Conservation (phyloP, 1,284 basidiomycete genomes). For the Tilletia indica region DNA sequence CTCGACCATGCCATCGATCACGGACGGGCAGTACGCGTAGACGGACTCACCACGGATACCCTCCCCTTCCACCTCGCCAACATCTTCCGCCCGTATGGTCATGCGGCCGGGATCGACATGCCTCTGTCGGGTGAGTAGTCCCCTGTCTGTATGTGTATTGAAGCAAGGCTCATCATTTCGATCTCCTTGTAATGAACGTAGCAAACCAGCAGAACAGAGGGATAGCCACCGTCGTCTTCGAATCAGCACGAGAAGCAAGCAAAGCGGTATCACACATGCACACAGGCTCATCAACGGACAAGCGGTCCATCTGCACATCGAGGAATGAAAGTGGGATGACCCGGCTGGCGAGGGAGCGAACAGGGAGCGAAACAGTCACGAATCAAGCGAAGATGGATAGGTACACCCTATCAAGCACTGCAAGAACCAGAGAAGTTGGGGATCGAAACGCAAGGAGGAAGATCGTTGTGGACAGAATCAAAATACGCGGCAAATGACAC, state of each 20-base stretch:
- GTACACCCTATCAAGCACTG: too few species aligned
- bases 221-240: neutral
- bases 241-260: neutral
- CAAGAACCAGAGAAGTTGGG: too few species aligned
- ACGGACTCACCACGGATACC: neutral
- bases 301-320: neutral
- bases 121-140: neutral
- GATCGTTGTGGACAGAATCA: too few species aligned
- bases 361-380: too few species aligned
- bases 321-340: neutral
- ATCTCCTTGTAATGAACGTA: too few species aligned
- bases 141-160: too few species aligned
- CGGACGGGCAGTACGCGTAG: neutral
- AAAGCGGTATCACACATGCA: neutral
- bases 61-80: neutral
- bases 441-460: too few species aligned
- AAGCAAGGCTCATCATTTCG: too few species aligned
- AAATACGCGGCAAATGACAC: too few species aligned
- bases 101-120: neutral
- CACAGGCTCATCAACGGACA: constrained; percentile 10
- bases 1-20: neutral
- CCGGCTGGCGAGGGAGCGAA: too few species aligned
- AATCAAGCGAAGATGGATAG: too few species aligned
- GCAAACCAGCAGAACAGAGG: neutral
- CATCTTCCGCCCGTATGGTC: neutral